These are phyloP conservation scores for Paramyrothecium roridum DNA, from an alignment of 2,329 filamentous ascomycete genomes.

Conservation along the genomic window DNA sequence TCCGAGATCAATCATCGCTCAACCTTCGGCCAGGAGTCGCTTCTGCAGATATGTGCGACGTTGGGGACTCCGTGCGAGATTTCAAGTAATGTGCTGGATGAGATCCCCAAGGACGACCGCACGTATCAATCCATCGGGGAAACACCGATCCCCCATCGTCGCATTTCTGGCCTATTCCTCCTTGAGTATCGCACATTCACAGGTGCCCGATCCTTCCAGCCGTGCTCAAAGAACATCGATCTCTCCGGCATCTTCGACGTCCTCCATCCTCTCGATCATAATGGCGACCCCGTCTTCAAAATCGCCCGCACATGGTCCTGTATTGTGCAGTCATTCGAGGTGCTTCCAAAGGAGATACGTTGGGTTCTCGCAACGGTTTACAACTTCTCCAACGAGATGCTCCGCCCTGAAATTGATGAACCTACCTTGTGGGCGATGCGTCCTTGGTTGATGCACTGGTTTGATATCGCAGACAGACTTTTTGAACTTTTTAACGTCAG, in stretches of 20 bases:
- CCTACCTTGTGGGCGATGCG: constrained; percentile 17
- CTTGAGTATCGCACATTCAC: constrained; percentile 22
- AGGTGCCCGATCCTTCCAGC: constrained; percentile 22
- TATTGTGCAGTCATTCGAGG: constrained; percentile 13
- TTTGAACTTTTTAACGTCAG: constrained; percentile 12
- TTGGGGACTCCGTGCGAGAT: background rate
- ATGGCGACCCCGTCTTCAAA: constrained; percentile 20
- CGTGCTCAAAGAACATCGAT: constrained; percentile 19
- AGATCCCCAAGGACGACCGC: constrained; percentile 16
- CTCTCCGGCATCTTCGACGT: constrained; percentile 14
- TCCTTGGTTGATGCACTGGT: constrained; percentile 25
- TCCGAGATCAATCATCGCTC: constrained; percentile 1
- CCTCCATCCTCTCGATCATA: constrained; percentile 14
- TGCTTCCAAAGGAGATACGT: constrained; percentile 24
- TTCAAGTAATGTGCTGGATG: constrained; percentile 2
- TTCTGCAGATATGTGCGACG: background rate
- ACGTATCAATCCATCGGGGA: constrained; percentile 16
- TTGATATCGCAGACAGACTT: constrained; percentile 18
- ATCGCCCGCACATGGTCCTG: constrained; percentile 27
- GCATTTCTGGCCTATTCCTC: constrained; percentile 15
- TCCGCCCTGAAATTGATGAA: constrained; percentile 12
- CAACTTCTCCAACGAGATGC: constrained; percentile 24
- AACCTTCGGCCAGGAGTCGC: background rate
- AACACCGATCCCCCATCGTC: constrained; percentile 17
- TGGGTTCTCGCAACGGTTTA: constrained; percentile 27